Percentiles rank a stretch among this genome's conserved stretches.
These are phyloP conservation scores for Claviceps africana DNA, from an alignment of 2,329 filamentous ascomycete species.

Conservation along the genomic window DNA sequence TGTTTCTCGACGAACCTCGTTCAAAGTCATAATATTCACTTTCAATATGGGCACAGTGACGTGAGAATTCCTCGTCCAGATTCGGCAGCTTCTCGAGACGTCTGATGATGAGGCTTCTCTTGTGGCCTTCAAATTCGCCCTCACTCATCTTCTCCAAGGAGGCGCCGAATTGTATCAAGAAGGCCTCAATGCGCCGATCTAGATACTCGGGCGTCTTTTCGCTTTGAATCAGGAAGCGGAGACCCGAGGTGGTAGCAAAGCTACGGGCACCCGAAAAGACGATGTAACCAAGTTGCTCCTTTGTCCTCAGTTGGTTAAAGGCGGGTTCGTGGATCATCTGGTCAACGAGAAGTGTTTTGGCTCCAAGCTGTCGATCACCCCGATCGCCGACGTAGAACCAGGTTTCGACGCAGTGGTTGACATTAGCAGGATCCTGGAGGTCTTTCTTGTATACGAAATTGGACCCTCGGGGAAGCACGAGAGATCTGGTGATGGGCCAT, in stretches of 20 bases:
- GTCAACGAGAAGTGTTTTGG: slow-evolving; percentile 67
- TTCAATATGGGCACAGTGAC: slow-evolving; percentile 75
- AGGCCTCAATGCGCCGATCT: slow-evolving; percentile 75
- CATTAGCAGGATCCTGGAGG: slow-evolving; percentile 73
- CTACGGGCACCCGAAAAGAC: slow-evolving; percentile 70
- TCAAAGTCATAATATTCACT: slow-evolving; percentile 85
- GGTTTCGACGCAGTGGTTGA: slow-evolving; percentile 77
- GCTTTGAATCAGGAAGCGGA: slow-evolving; percentile 85
- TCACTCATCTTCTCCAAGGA: slow-evolving; percentile 64
- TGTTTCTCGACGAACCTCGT: slow-evolving; percentile 43
- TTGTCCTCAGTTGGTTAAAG: slow-evolving; percentile 89
- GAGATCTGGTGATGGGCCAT: slow-evolving; percentile 63
- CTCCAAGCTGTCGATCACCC: slow-evolving; percentile 53
- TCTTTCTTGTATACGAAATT: slow-evolving; percentile 74
- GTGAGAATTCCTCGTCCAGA: slow-evolving; percentile 64
- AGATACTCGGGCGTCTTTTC: slow-evolving; percentile 75
- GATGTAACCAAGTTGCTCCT: slow-evolving; percentile 94
- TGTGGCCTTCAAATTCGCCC: slow-evolving; percentile 77
- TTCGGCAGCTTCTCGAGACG: slow-evolving; percentile 88
- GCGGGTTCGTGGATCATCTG: slow-evolving; percentile 88
- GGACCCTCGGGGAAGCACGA: slow-evolving; percentile 64
- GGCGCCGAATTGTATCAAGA: slow-evolving; percentile 54
- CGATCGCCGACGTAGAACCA: slow-evolving; percentile 57
- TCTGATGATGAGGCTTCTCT: slow-evolving; percentile 76
- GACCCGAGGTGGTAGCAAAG: slow-evolving; percentile 66